A percentile compares a stretch with the other conserved stretches of the same genome.
Evolutionary conservation across 768 basidiomycete species (phyloP).

Genomic region (Naematelia encephala): DNA sequence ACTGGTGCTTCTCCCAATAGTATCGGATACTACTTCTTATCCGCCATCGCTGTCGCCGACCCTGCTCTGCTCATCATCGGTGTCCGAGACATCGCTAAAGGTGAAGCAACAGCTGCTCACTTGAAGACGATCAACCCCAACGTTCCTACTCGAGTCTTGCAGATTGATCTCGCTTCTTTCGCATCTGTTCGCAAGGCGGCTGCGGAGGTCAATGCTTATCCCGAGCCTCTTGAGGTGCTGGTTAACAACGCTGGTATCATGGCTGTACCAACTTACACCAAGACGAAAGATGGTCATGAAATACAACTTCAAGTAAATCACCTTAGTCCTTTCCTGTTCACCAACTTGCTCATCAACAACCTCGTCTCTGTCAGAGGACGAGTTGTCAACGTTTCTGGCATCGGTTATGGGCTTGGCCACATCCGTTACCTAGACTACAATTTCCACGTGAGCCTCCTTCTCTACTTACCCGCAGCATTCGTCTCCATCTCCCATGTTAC

Average conservation of each 20-base stretch:
- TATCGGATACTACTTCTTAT: neutral
- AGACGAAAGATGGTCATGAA: conserved; percentile 8
- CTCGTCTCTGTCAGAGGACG: neutral
- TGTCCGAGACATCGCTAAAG: neutral
- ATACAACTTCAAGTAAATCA: neutral
- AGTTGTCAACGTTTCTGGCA: conserved; percentile 1
- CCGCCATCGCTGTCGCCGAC: neutral
- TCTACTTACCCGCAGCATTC: neutral
- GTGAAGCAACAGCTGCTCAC: neutral
- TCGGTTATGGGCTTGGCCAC: neutral
- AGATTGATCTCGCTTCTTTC: conserved; percentile 3
- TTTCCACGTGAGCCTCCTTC: neutral
- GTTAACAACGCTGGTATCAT: conserved; percentile 10
- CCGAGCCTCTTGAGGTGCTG: conserved; percentile 6
- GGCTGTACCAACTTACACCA: conserved; percentile 1
- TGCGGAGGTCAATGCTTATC: neutral
- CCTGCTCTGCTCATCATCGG: conserved; percentile 4
- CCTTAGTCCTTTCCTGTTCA: conserved; percentile 9
- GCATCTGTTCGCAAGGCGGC: conserved; percentile 3
- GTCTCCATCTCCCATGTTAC: no score
- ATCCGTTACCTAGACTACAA: neutral
- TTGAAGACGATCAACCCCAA: conserved; percentile 2
- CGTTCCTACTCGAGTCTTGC: neutral
- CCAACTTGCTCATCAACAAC: conserved; percentile 8
- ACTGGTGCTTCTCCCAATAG: conserved; percentile 1